Conservation (phyloP, 129 eudicot genomes). For the Erigeron canadensis region DNA sequence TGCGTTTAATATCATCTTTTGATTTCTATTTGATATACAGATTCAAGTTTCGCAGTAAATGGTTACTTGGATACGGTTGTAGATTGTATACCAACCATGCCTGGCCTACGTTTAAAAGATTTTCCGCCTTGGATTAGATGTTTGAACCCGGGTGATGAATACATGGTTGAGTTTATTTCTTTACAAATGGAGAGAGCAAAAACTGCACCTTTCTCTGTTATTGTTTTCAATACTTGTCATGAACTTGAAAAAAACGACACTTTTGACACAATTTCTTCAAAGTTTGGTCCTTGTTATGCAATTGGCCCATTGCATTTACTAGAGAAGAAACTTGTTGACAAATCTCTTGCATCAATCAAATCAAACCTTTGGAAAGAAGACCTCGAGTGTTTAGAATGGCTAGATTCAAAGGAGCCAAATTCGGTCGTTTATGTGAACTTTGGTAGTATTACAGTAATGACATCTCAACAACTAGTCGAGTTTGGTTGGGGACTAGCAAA, state of each 20-base stretch:
- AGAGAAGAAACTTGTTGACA: background rate
- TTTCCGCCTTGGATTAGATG: background rate
- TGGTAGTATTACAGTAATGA: background rate
- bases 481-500: background rate
- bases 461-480: slow-evolving; percentile 3
- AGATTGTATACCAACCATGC: background rate
- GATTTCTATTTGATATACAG: background rate
- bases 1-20: background rate
- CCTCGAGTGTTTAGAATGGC: background rate
- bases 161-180: background rate
- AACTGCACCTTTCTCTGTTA: background rate
- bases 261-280: background rate
- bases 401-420: background rate
- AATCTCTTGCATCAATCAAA: background rate
- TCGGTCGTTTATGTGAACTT: background rate
- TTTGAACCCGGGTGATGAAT: background rate
- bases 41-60: background rate
- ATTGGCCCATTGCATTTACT: slow-evolving; percentile 2
- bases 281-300: background rate
- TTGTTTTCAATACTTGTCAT: background rate
- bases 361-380: slow-evolving; percentile 1
- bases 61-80: background rate
- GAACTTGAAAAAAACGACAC: background rate
- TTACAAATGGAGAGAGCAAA: background rate
- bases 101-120: slow-evolving; percentile 1